These are phyloP conservation scores for Alopecurus myosuroides DNA, from an alignment of 176 grass and related monocot genomes.

Conservation along the genomic window DNA sequence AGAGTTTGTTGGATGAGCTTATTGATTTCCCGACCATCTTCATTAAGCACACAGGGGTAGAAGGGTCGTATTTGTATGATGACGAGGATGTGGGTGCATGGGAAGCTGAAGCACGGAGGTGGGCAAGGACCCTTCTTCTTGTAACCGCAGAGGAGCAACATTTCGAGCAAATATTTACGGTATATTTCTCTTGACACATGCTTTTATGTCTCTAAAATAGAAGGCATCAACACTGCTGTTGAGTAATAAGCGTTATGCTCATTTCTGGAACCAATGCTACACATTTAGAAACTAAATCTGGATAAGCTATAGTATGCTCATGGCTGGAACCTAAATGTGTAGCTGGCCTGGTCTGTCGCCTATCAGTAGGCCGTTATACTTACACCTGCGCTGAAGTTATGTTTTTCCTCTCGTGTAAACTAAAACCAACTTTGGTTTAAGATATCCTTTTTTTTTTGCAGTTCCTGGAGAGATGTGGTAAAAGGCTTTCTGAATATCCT, in stretches of 20 bases:
- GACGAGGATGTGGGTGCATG: slow-evolving; percentile 83
- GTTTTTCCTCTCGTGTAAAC: neutral
- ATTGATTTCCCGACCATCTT: slow-evolving; percentile 69
- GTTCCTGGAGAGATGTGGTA: slow-evolving; percentile 52
- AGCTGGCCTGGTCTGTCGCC: neutral
- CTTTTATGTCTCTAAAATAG: slow-evolving; percentile 26
- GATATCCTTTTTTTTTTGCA: slow-evolving; percentile 30
- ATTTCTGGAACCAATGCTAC: neutral
- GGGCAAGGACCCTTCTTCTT: slow-evolving; percentile 83
- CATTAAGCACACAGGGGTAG: slow-evolving; percentile 34
- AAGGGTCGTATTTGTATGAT: slow-evolving; percentile 60
- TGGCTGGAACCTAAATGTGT: neutral
- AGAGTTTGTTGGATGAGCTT: slow-evolving; percentile 61
- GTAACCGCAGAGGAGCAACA: slow-evolving; percentile 58
- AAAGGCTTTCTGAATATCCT: slow-evolving; percentile 50
- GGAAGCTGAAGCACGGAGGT: slow-evolving; percentile 85
- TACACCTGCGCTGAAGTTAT: neutral
- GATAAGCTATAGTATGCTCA: slow-evolving; percentile 7
- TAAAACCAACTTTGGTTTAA: slow-evolving; percentile 21
- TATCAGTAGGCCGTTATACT: neutral
- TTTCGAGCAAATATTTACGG: slow-evolving; percentile 55
- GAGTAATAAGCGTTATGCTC: slow-evolving; percentile 1
- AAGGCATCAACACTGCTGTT: neutral
- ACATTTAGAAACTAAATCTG: neutral
- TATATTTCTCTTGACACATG: slow-evolving; percentile 43